Evolutionary conservation across 78 protist genomes (phyloP), one percentile per base, ranked within the genome.

Genomic region (Speleostelium caveatum): DNA sequence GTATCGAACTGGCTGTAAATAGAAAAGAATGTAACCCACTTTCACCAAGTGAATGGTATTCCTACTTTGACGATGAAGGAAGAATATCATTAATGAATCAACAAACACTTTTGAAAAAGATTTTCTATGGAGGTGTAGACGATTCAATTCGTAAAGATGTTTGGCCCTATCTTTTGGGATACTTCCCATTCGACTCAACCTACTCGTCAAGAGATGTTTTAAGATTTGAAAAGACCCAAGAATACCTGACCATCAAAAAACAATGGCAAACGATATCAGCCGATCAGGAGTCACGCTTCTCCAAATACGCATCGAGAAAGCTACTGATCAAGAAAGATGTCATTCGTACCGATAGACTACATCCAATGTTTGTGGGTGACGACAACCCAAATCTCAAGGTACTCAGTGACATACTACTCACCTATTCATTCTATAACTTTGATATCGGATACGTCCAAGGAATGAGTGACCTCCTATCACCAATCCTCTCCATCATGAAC

Each of bases 401-500:
- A 71, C 32, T 93, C 66, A 45, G 53, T 24, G 86, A 83, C 30
- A 86, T 93, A 2, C 59, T 93, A 0, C n/a, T 86, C 36, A 93
- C 93, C 42, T 93, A 93, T 38, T 79, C 77, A 22, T 93, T 93
- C 73, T 73, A 58, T 41, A 93, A 93, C 72, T 93, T 65, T 32
- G 93, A 93, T 60, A 69, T 93, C 55, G 95, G 95, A 14, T 93
- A 93, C 19, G 93, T 93, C 4, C 96, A 93, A 36, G 96, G 96
- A 2, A 93, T 93, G 96, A 86, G 80, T 45, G 96, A 93, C 71
- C 12, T 93, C 12, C 69, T 93, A 10, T 53, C 93, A 22, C 87
- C 89, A 7, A 86, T 93, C 53, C 53, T 75, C 30, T 39, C 72
- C 0, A 88, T 93, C n/a, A 86, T 86, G 32, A 49, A 61, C 32